Percentiles rank a stretch among this genome's conserved stretches.
Conservation (phyloP, 129 eudicot species). For the Escallonia herrerae region DNA sequence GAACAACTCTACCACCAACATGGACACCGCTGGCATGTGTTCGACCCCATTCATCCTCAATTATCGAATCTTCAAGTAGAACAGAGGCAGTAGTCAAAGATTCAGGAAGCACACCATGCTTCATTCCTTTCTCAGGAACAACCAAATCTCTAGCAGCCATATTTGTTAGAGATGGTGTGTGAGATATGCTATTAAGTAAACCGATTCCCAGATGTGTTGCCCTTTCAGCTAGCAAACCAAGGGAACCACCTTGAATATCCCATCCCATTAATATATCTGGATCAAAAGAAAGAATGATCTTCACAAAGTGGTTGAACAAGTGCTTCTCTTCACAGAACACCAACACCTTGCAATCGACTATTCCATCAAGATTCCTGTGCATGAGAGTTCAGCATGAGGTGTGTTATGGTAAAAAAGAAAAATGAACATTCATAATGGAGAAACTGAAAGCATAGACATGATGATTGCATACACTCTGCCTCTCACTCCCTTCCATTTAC, state of each 20-base stretch:
- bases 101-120: conserved; percentile 29
- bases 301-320: conserved; percentile 46
- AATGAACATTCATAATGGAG: neutral
- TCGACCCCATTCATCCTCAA: conserved; percentile 98
- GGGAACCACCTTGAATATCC: conserved; percentile 94
- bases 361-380: conserved; percentile 62
- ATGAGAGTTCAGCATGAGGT: conserved; percentile 16
- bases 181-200: conserved; percentile 70
- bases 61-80: conserved; percentile 37
- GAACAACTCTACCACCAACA: conserved; percentile 87
- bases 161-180: conserved; percentile 56
- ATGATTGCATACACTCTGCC: no score
- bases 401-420: neutral
- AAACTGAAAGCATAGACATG: no score
- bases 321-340: conserved; percentile 57
- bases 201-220: conserved; percentile 79
- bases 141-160: conserved; percentile 23
- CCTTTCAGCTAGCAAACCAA: conserved; percentile 93
- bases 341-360: conserved; percentile 45
- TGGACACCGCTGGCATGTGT: conserved; percentile 98
- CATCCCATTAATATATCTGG: conserved; percentile 94
- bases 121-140: conserved; percentile 24
- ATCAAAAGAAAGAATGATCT: conserved; percentile 47
- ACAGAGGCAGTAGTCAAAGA: conserved; percentile 34
- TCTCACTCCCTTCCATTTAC: no score